These are phyloP conservation scores for Penicillium roqueforti DNA, from an alignment of 495 filamentous ascomycete genomes.

Conservation along the genomic window DNA sequence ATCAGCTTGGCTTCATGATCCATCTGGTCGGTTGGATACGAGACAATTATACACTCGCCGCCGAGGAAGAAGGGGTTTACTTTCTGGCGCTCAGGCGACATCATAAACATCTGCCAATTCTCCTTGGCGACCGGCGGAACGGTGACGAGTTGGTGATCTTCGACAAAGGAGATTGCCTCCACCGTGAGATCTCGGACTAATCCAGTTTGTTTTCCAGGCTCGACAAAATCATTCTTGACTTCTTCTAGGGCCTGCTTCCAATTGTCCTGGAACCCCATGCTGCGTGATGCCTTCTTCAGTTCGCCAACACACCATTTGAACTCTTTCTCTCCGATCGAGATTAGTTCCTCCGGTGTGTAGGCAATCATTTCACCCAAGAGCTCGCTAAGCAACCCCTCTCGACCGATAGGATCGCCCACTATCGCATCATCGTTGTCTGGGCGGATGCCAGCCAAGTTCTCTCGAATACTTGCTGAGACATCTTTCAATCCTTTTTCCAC, in stretches of 20 bases:
- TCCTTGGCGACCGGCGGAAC: slow-evolving; percentile 47
- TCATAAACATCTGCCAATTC: slow-evolving; percentile 50
- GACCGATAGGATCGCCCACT: slow-evolving; percentile 48
- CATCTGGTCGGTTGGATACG: slow-evolving; percentile 44
- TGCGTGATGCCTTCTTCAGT: slow-evolving; percentile 22
- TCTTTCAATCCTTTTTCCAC: not conserved
- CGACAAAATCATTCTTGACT: slow-evolving; percentile 49
- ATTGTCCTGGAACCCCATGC: slow-evolving; percentile 20
- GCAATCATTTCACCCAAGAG: slow-evolving; percentile 18
- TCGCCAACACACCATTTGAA: slow-evolving; percentile 22
- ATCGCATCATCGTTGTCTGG: slow-evolving; percentile 39
- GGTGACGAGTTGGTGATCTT: slow-evolving; percentile 46
- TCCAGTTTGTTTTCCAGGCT: slow-evolving; percentile 42
- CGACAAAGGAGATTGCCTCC: slow-evolving; percentile 21
- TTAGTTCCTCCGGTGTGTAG: slow-evolving; percentile 3
- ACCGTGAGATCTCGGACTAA: slow-evolving; percentile 37
- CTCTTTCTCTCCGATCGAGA: slow-evolving; percentile 32
- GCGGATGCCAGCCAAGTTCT: slow-evolving; percentile 39
- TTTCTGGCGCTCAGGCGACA: slow-evolving; percentile 44
- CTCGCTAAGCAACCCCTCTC: slow-evolving; percentile 33
- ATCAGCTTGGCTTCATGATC: slow-evolving; percentile 47
- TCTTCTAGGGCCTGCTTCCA: slow-evolving; percentile 49
- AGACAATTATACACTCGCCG: slow-evolving; percentile 43
- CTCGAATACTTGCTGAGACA: slow-evolving; percentile 21
- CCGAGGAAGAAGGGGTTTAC: slow-evolving; percentile 53